phyloP scores from a whole-genome alignment of 2,329 filamentous ascomycete genomes.

The Fusarium palustre region DNA sequence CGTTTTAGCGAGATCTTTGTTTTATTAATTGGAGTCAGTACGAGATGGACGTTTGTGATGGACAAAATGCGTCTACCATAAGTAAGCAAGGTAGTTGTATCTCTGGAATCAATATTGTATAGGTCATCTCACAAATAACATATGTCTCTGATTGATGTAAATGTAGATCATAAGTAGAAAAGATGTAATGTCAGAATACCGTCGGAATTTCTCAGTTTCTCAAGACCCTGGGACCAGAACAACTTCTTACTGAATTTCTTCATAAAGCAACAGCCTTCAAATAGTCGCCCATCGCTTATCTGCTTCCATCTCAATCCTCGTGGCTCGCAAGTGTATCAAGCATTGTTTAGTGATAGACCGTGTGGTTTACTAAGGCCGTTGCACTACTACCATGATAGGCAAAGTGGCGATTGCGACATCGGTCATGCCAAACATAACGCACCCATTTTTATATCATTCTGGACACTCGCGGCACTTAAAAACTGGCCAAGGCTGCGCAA shows the following conservation, averaged over 20 bases:
- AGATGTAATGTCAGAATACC: not conserved
- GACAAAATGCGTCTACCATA: too few relatives aligned
- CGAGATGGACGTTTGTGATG: too few relatives aligned
- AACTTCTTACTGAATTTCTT: not conserved
- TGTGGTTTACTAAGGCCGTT: slow-evolving; percentile 30
- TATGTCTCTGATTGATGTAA: too few relatives aligned
- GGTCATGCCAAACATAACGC: slow-evolving; percentile 31
- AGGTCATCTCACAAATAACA: not conserved
- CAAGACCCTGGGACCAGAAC: not conserved
- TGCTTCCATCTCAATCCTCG: not conserved
- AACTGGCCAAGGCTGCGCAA: slow-evolving; percentile 23
- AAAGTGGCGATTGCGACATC: slow-evolving; percentile 48
- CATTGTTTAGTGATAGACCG: slow-evolving; percentile 1
- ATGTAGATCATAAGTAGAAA: not conserved
- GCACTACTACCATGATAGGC: slow-evolving; percentile 37
- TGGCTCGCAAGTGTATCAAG: not conserved
- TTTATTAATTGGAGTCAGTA: too few relatives aligned
- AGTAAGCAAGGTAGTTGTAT: not conserved
- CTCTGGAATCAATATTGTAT: not conserved
- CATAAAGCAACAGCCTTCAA: not conserved
- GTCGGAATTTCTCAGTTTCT: not conserved
- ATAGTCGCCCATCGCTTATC: not conserved
- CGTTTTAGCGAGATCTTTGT: not conserved
- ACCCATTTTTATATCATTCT: slow-evolving; percentile 28
- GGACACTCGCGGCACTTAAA: slow-evolving; percentile 22